Base-by-base conservation (phyloP, 2,329 filamentous ascomycete genomes). In the Pseudogymnoascus sp. region DNA sequence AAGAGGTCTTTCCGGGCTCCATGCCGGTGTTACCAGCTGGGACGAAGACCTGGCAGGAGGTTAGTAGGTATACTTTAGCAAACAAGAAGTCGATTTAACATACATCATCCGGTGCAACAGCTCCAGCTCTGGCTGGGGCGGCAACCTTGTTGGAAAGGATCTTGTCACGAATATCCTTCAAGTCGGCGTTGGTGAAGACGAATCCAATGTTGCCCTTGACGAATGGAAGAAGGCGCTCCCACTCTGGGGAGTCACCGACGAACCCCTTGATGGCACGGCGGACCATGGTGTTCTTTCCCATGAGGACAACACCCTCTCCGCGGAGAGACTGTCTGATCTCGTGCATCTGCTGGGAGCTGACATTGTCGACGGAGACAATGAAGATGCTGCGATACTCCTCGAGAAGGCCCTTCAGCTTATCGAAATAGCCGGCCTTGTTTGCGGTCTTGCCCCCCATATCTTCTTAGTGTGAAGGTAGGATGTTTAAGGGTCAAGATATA, bases 231-330 rank as follows among this genome's bases (percentile, higher is more conserved):
- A 99, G 89, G 79, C 93, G 91, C 86, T 97, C 95, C 84, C 96
- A 99, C 84, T 99, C 95, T 75, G 95, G 93, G 78, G 87, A 84
- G 76, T 99, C 95, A 79, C 73, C 62, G 74, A 97, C 77, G 84
- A 99, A 96, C 77, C 90, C 93, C 85, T 93, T 96, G 77, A 99
- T 85, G 74, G 95, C 96, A 84, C 95, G 93, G 79, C 95, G 95
- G 77, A 96, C 93, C 95, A 99, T 99, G 81, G 95, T 99, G 88
- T 99, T 99, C 89, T 97, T 97, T 79, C 93, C 95, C 95, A 97
- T 97, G 82, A 99, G 85, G 74, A 99, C 93, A 73, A 97, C 90
- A 81, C 87, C 93, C 81, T 96, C 82, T 68, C 88, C 89, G 79
- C 95, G 93, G 79, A 99, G 90, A 75, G 91, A 82, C 76, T 88